phyloP scores from a whole-genome alignment of 257 asterid genomes.

The Solanum neorickii region DNA sequence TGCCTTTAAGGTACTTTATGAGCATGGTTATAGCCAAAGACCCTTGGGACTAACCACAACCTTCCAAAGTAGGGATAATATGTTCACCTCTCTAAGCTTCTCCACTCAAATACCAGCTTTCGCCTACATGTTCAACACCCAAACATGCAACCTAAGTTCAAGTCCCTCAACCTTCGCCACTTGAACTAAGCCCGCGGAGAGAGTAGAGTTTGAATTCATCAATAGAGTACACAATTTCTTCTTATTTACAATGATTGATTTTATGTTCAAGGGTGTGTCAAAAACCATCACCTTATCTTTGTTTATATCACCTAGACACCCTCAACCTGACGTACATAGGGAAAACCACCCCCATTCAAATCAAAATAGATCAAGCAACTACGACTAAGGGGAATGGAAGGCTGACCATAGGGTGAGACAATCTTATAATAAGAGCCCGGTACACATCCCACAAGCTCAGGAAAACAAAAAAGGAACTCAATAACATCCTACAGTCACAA shows the following conservation, averaged over 20 bases:
- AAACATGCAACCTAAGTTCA: background rate
- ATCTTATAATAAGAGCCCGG: background rate
- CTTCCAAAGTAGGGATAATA: background rate
- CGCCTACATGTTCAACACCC: background rate
- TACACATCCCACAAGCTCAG: background rate
- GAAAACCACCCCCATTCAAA: background rate
- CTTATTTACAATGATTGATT: background rate
- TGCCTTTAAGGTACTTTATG: background rate
- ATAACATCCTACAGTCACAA: background rate
- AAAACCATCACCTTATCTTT: background rate
- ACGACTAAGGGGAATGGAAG: accelerated
- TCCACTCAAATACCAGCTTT: background rate
- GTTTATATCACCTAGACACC: background rate
- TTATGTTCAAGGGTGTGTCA: background rate
- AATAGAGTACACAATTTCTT: background rate
- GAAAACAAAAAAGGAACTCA: accelerated
- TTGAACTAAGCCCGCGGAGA: background rate
- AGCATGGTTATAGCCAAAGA: background rate
- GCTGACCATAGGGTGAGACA: background rate
- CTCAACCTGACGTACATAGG: background rate
- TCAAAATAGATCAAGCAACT: background rate
- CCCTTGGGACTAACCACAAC: background rate
- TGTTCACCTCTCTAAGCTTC: background rate
- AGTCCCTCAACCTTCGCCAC: background rate
- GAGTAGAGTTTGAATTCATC: background rate